Evolutionary conservation across 2,329 filamentous ascomycete genomes (phyloP).

Genomic region (Fusarium scirpi): DNA sequence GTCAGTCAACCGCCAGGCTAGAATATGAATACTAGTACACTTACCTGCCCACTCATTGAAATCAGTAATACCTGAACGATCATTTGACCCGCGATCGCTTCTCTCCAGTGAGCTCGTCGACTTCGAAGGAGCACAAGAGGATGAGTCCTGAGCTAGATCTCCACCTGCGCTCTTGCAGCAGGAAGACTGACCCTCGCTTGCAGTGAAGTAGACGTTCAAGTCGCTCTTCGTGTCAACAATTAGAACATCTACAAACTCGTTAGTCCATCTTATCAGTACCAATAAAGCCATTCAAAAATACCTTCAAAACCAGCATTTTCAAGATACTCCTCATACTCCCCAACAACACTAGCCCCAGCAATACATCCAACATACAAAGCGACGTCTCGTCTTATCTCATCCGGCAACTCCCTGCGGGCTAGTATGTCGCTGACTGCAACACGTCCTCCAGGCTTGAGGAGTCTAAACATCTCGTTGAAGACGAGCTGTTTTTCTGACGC

Average conservation of each 20-base stretch:
- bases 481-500: constrained; percentile 62
- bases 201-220: background rate
- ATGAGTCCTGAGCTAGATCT: background rate
- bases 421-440: constrained; percentile 72
- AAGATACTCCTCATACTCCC: constrained; percentile 65
- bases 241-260: background rate
- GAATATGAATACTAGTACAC: fast-evolving
- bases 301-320: constrained; percentile 62
- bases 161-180: background rate
- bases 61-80: background rate
- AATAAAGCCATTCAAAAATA: constrained; percentile 36
- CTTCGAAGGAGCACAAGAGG: background rate
- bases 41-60: background rate
- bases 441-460: constrained; percentile 68
- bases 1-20: fast-evolving
- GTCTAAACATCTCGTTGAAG: constrained; percentile 68
- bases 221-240: background rate
- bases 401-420: constrained; percentile 58
- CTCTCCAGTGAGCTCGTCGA: fast-evolving
- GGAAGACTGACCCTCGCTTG: background rate
- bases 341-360: constrained; percentile 65
- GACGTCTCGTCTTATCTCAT: constrained; percentile 61
- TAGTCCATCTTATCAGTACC: no score
- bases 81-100: fast-evolving
- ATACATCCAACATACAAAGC: constrained; percentile 71